These are phyloP conservation scores for Pyrenochaeta sp. DNA, from an alignment of 2,329 filamentous ascomycete genomes.

Conservation along the genomic window DNA sequence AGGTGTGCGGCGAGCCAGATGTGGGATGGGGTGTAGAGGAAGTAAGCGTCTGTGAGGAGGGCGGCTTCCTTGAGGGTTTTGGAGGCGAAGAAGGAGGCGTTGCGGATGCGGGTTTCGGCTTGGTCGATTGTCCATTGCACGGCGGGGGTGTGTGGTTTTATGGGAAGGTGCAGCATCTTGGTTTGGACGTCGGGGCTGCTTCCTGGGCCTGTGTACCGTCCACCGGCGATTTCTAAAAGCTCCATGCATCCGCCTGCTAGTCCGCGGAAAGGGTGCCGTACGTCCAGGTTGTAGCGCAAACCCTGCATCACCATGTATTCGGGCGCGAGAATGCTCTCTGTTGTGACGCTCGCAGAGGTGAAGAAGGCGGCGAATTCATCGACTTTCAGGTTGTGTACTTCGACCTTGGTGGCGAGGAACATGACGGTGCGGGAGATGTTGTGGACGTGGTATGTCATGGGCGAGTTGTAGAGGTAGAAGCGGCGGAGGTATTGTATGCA, in stretches of 20 bases:
- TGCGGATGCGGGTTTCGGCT: conserved; percentile 58
- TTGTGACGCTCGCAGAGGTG: conserved; percentile 61
- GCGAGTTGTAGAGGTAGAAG: conserved; percentile 94
- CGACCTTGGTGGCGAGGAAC: conserved; percentile 93
- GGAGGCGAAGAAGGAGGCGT: conserved; percentile 76
- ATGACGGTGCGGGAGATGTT: conserved; percentile 89
- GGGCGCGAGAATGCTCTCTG: conserved; percentile 85
- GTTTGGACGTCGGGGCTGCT: conserved; percentile 33
- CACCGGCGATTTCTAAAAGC: conserved; percentile 71
- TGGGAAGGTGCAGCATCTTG: conserved; percentile 40
- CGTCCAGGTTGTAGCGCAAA: conserved; percentile 90
- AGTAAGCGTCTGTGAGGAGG: conserved; percentile 92
- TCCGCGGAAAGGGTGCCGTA: conserved; percentile 87
- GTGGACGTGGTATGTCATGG: conserved; percentile 94
- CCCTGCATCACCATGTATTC: conserved; percentile 94
- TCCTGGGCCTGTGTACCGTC: conserved; percentile 58
- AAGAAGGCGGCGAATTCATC: conserved; percentile 61
- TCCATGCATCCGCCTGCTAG: conserved; percentile 89
- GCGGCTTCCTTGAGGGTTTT: conserved; percentile 68
- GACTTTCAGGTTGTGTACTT: conserved; percentile 78
- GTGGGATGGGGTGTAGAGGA: conserved; percentile 92
- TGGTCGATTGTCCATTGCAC: conserved; percentile 25
- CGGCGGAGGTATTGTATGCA: conserved; percentile 89
- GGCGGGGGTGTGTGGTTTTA: conserved; percentile 19
- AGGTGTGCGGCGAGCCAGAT: conserved; percentile 87